Conservation (phyloP, 805 yeast species). For the Phaffomyces antillensis region DNA sequence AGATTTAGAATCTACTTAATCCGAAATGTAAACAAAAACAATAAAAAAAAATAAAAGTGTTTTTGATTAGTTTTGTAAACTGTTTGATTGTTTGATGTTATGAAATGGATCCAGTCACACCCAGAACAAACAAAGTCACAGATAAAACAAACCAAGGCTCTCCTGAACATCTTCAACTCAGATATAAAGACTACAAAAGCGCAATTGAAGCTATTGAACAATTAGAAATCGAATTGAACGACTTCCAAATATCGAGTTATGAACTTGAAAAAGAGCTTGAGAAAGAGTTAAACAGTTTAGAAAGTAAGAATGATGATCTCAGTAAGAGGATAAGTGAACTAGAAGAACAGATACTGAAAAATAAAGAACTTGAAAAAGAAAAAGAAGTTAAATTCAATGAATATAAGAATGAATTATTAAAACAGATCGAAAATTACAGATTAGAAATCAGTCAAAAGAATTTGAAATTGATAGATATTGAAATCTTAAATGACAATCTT, state of each 20-base stretch:
- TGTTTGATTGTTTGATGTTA: too few relatives aligned
- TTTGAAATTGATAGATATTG: slow-evolving; percentile 32
- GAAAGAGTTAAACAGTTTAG: slow-evolving; percentile 30
- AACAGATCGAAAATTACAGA: slow-evolving; percentile 20
- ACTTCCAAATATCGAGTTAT: slow-evolving; percentile 35
- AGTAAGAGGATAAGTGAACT: slow-evolving; percentile 15
- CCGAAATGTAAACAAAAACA: neutral
- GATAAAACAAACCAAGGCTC: too few relatives aligned
- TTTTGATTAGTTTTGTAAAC: too few relatives aligned
- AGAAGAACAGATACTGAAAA: neutral
- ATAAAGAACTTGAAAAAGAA: slow-evolving; percentile 20
- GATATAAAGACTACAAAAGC: slow-evolving; percentile 22
- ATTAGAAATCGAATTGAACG: slow-evolving; percentile 34
- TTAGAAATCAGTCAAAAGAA: slow-evolving; percentile 26
- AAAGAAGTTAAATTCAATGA: slow-evolving; percentile 22
- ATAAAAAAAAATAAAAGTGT: neutral
- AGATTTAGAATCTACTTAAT: too few relatives aligned
- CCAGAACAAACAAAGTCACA: neutral
- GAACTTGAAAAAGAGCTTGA: slow-evolving; percentile 41
- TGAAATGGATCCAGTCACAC: neutral
- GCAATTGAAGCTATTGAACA: slow-evolving; percentile 32
- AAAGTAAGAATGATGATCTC: slow-evolving; percentile 18
- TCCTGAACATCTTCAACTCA: slow-evolving; percentile 12
- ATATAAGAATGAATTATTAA: slow-evolving; percentile 14
- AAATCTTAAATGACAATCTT: slow-evolving; percentile 35